phyloP scores from a whole-genome alignment of 495 filamentous ascomycete genomes.

The Trichocladium uniseriatum region DNA sequence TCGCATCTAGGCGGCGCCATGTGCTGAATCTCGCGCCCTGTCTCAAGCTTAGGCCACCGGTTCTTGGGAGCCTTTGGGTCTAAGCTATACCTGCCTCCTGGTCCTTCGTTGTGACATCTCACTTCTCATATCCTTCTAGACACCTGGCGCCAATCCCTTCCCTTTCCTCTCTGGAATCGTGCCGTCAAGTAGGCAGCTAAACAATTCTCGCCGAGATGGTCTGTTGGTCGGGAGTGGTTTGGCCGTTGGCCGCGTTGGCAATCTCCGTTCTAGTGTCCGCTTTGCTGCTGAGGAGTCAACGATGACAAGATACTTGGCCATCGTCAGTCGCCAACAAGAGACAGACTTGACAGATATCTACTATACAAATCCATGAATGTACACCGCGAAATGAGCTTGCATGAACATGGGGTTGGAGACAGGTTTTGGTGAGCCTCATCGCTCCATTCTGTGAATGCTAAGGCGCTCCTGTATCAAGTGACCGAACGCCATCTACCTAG shows the following conservation, averaged over 20 bases:
- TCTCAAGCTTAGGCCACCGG: slow-evolving; percentile 35
- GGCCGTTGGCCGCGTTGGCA: slow-evolving; percentile 1
- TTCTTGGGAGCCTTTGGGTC: slow-evolving; percentile 24
- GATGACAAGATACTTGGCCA: neutral
- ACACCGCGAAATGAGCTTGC: neutral
- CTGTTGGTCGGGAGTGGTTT: neutral
- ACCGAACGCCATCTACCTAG: neutral
- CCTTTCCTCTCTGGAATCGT: neutral
- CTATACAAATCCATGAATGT: neutral
- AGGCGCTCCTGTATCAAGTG: neutral
- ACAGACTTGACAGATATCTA: neutral
- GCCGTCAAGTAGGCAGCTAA: neutral
- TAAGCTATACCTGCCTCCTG: neutral
- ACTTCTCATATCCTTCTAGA: slow-evolving; percentile 5
- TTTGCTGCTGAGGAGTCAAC: neutral
- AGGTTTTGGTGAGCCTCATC: no score
- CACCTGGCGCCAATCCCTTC: neutral
- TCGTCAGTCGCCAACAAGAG: neutral
- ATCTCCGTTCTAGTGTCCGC: neutral
- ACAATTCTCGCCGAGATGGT: neutral
- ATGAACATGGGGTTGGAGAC: neutral
- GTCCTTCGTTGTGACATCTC: slow-evolving; percentile 14
- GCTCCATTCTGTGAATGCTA: neutral
- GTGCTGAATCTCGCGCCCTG: neutral
- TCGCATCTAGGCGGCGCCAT: neutral